Evolutionary conservation across 1,139 yeast genomes (phyloP).

Genomic region (Hansenula sp.): DNA sequence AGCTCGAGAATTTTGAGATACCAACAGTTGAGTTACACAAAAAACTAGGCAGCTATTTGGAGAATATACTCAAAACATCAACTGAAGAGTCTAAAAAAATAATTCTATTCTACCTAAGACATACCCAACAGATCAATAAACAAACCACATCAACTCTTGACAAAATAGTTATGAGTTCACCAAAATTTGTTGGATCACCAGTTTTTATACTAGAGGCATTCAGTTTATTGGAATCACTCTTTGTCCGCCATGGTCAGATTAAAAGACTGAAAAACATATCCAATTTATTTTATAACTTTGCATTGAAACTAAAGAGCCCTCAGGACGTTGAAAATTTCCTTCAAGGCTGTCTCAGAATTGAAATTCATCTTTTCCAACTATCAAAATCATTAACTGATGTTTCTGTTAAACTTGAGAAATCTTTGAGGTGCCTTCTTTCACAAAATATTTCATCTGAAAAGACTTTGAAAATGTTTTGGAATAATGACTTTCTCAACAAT

Average conservation of each 20-base stretch:
- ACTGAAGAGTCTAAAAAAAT: constrained; percentile 2
- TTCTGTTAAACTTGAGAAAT: constrained; percentile 15
- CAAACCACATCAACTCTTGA: constrained; percentile 9
- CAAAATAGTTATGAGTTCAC: constrained; percentile 7
- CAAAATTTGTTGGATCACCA: constrained; percentile 2
- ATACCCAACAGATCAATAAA: constrained; percentile 2
- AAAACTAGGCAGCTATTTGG: constrained; percentile 10
- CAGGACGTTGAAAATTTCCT: constrained; percentile 4
- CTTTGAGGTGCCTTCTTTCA: constrained; percentile 19
- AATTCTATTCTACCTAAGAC: constrained; percentile 4
- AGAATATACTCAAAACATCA: not conserved
- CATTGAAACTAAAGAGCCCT: constrained; percentile 12
- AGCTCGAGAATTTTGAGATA: constrained; percentile 8
- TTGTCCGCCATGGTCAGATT: constrained; percentile 13
- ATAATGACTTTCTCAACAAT: constrained; percentile 8
- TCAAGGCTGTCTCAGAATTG: constrained; percentile 7
- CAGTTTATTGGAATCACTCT: constrained; percentile 4
- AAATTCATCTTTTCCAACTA: constrained; percentile 5
- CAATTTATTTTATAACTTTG: constrained; percentile 26
- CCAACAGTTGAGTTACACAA: constrained; percentile 13
- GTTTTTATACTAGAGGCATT: constrained; percentile 7
- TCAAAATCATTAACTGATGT: constrained; percentile 4
- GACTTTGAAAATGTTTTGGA: constrained; percentile 6
- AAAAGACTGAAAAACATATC: constrained; percentile 27
- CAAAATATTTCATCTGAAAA: constrained; percentile 21